Evolutionary conservation across 176 grass and related monocot species (phyloP), one percentile per base, ranked within the genome.

Genomic region (Hordeum marinum): DNA sequence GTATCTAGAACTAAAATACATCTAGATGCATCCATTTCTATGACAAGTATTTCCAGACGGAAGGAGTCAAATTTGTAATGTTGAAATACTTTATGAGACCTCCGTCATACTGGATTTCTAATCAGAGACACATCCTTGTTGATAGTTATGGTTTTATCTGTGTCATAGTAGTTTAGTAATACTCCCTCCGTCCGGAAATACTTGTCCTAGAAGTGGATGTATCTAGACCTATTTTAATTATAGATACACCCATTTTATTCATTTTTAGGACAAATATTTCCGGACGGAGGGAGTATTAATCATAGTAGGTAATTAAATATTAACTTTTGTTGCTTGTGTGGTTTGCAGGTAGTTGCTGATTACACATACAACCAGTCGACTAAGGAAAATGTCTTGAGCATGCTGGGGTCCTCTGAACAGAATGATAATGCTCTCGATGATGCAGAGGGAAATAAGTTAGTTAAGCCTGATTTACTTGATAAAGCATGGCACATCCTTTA

Each of bases 401-500:
- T 95, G 78, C 64, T 98, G 48, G 74, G 84, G 24, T 94, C 83
- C 64, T 87, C 83, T 61, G 87, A 88, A 57, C 37, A 57, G 18
- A 87, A 88, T 11, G n/a, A 88, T 68, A 80, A 69, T 62, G 39
- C 6, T 61, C n/a, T 84, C 78, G 85, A 95, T 85, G 75, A 45
- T 85, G 40, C 76, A 54, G 42, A 57, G 60, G 89, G 87, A 82
- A 88, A 85, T 87, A 88, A 80, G 88, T 83, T 75, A 76, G 68
- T 90, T 61, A 90, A 94, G 27, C 63, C 89, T 78, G 79, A 92
- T 75, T 76, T 95, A 79, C 87, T 98, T 75, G 86, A 89, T 63
- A 92, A 95, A 83, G 96, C 83, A 48, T 98, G 96, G 96, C 91
- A 85, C 76, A 81, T 95, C 80, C 96, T 98, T 46, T 98, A 98